Evolutionary conservation across 164 flowering plant genomes (phyloP).

Genomic region (Annona cherimola): DNA sequence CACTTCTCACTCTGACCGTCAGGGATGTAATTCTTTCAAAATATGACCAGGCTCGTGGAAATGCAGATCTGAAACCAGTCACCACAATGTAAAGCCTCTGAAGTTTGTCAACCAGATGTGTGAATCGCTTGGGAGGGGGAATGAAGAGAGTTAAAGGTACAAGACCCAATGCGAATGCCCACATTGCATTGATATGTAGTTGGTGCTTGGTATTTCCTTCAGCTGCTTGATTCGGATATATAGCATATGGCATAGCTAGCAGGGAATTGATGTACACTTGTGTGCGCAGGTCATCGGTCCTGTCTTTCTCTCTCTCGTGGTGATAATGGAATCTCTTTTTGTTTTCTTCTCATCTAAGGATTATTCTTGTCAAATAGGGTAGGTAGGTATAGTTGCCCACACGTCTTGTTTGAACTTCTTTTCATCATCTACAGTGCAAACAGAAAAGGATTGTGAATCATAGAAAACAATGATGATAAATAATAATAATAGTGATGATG

Average conservation of each 20-base stretch:
- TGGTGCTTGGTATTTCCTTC: not conserved
- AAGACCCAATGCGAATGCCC: not conserved
- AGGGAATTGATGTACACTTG: not conserved
- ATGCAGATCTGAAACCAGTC: conserved; percentile 3
- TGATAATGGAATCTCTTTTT: not conserved
- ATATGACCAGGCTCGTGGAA: not conserved
- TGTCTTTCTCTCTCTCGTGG: not conserved
- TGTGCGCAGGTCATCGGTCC: not conserved
- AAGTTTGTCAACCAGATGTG: not conserved
- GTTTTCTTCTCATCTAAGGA: conserved; percentile 2
- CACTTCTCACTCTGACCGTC: not conserved
- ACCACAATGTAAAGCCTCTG: not conserved
- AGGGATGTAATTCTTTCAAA: not conserved
- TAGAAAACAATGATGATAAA: not conserved
- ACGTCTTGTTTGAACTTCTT: not conserved
- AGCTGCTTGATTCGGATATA: not conserved
- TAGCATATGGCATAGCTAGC: too few relatives aligned
- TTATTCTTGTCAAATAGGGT: not conserved
- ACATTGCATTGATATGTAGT: not conserved
- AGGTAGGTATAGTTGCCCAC: not conserved
- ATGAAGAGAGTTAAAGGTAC: conserved; percentile 2
- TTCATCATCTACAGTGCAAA: not conserved
- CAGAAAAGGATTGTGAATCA: not conserved
- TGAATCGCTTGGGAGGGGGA: conserved; percentile 1
- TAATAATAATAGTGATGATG: too few relatives aligned